phyloP scores from a whole-genome alignment of 176 grass and related monocot species.

The Oryza meyeriana region DNA sequence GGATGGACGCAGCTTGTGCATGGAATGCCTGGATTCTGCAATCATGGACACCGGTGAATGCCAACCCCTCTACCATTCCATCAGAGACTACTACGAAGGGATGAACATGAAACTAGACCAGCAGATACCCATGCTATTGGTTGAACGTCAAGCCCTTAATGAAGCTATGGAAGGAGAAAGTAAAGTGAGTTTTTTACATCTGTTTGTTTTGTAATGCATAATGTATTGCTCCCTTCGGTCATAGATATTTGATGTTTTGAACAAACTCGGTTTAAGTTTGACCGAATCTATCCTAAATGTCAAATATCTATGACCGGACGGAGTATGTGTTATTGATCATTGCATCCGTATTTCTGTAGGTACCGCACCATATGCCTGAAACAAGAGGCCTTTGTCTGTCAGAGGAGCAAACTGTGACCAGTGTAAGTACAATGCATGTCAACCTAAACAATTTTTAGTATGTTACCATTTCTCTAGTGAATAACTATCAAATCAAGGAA shows the following conservation, averaged over 20 bases:
- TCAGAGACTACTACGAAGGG: slow-evolving; percentile 96
- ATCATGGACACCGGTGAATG: slow-evolving; percentile 94
- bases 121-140: slow-evolving; percentile 94
- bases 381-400: slow-evolving; percentile 93
- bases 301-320: background rate
- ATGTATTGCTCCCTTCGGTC: background rate
- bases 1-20: slow-evolving; percentile 81
- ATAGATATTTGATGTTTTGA: background rate
- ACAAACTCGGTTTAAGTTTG: background rate
- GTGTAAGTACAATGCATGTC: slow-evolving; percentile 51
- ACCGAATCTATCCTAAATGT: background rate
- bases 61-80: slow-evolving; percentile 81
- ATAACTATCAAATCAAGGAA: background rate
- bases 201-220: background rate
- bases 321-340: background rate
- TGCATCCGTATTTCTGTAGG: slow-evolving; percentile 38
- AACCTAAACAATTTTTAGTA: background rate
- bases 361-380: slow-evolving; percentile 86
- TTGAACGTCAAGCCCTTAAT: slow-evolving; percentile 96
- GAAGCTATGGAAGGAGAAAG: slow-evolving; percentile 98
- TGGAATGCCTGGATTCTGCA: slow-evolving; percentile 83
- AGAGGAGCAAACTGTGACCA: slow-evolving; percentile 88
- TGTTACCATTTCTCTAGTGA: slow-evolving; percentile 6
- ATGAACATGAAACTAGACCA: slow-evolving; percentile 98
- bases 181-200: slow-evolving; percentile 46